These are phyloP conservation scores for Myxozyma monticola DNA, from an alignment of 805 yeast species.

Conservation along the genomic window DNA sequence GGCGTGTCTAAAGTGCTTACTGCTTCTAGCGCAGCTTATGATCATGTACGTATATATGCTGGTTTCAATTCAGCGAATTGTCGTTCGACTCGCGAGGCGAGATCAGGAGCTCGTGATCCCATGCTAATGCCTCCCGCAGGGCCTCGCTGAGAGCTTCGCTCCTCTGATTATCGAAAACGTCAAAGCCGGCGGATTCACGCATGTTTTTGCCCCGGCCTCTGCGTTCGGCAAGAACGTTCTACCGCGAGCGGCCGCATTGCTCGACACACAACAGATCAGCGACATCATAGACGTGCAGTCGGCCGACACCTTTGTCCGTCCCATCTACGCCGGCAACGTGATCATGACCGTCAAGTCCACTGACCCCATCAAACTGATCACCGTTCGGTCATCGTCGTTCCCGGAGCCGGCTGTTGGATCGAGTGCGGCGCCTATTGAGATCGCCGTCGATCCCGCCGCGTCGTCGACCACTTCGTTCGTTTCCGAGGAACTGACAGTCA, in stretches of 20 bases:
- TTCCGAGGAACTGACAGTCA: slow-evolving; percentile 68
- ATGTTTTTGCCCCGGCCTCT: slow-evolving; percentile 79
- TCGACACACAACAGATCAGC: slow-evolving; percentile 84
- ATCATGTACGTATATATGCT: slow-evolving; percentile 45
- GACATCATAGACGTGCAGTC: slow-evolving; percentile 72
- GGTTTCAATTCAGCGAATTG: background rate
- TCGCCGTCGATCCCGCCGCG: slow-evolving; percentile 42
- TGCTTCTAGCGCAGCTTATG: slow-evolving; percentile 59
- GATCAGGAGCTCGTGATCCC: no score
- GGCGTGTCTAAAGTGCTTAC: slow-evolving; percentile 58
- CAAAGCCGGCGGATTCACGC: slow-evolving; percentile 52
- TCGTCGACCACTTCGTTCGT: slow-evolving; percentile 59
- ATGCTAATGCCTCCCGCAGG: slow-evolving; percentile 15
- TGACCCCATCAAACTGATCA: slow-evolving; percentile 65
- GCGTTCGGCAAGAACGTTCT: slow-evolving; percentile 82
- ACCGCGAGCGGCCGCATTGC: slow-evolving; percentile 81
- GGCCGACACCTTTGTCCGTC: slow-evolving; percentile 78
- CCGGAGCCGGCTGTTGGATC: slow-evolving; percentile 44
- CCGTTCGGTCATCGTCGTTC: slow-evolving; percentile 87
- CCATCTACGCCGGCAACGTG: slow-evolving; percentile 96
- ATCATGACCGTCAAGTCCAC: slow-evolving; percentile 72
- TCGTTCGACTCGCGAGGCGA: no score
- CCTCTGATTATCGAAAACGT: slow-evolving; percentile 60
- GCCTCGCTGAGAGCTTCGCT: slow-evolving; percentile 76
- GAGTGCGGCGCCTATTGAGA: slow-evolving; percentile 49